phyloP scores from a whole-genome alignment of 257 asterid genomes.

The Ballota nigra region DNA sequence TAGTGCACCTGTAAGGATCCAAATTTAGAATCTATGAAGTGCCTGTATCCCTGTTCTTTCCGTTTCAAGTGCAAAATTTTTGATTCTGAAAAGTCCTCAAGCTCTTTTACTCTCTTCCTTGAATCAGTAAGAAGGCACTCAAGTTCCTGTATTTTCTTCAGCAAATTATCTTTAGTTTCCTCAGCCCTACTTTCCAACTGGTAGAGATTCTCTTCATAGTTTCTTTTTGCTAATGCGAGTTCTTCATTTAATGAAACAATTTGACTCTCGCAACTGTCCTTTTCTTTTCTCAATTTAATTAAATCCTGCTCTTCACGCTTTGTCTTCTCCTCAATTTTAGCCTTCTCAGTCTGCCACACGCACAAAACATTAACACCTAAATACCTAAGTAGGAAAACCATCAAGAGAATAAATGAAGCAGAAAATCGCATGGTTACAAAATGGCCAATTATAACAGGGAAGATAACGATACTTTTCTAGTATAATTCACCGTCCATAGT shows the following conservation, averaged over 20 bases:
- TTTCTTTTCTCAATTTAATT: constrained; percentile 56
- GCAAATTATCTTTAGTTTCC: constrained; percentile 53
- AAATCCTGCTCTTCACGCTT: constrained; percentile 55
- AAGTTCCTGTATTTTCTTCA: constrained; percentile 61
- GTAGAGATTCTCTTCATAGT: constrained; percentile 46
- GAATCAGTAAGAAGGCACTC: constrained; percentile 63
- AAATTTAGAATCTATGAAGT: constrained; percentile 69
- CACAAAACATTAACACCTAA: constrained; percentile 18
- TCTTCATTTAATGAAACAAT: constrained; percentile 57
- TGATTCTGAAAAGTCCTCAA: constrained; percentile 77
- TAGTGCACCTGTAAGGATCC: constrained; percentile 69
- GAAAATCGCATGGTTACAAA: neutral
- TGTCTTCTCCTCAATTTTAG: constrained; percentile 63
- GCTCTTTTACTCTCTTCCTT: constrained; percentile 67
- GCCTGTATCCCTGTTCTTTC: constrained; percentile 68
- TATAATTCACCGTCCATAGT: neutral
- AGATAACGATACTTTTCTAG: neutral
- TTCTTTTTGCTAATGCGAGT: constrained; percentile 40
- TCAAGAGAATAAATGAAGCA: neutral
- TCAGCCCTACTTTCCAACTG: constrained; percentile 54
- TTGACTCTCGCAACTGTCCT: constrained; percentile 50
- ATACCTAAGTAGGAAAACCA: constrained; percentile 9
- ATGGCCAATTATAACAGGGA: neutral
- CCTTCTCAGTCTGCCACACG: constrained; percentile 64
- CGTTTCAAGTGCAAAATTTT: constrained; percentile 69